Evolutionary conservation across 805 yeast species (phyloP).

Genomic region (Candida methanosorbosa): DNA sequence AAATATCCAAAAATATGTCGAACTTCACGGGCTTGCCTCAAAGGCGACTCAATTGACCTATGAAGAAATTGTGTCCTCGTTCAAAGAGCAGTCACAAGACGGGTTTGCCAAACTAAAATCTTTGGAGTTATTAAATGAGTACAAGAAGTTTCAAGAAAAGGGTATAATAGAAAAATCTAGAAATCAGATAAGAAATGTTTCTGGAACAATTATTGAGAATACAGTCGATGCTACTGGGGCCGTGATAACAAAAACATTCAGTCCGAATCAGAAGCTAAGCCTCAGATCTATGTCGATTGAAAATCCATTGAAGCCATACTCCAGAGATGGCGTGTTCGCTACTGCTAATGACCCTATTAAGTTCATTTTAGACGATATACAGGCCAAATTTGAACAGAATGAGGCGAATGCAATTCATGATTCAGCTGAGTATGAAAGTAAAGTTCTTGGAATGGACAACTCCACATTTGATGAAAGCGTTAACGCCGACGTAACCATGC

Average conservation of each 20-base stretch:
- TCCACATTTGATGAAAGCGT: too few species aligned
- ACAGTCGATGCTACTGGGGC: conserved; percentile 22
- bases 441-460: background rate
- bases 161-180: conserved; percentile 25
- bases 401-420: background rate
- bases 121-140: conserved; percentile 26
- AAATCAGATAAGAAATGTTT: conserved; percentile 12
- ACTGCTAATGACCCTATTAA: conserved; percentile 21
- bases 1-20: conserved; percentile 18
- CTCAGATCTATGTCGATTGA: conserved; percentile 19
- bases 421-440: background rate
- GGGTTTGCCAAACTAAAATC: conserved; percentile 31
- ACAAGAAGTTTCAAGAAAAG: conserved; percentile 28
- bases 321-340: conserved; percentile 23
- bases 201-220: conserved; percentile 18
- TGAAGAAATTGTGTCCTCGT: conserved; percentile 27
- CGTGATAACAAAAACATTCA: conserved; percentile 22
- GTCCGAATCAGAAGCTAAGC: conserved; percentile 21
- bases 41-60: conserved; percentile 13
- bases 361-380: conserved; percentile 8
- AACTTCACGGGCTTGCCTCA: conserved; percentile 23
- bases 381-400: background rate
- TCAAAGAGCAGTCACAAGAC: conserved; percentile 28
- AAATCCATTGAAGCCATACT: conserved; percentile 26
- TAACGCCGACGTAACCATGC: too few species aligned